These are phyloP conservation scores for Aspergillus ochraceus DNA, from an alignment of 2,329 filamentous ascomycete genomes.

Conservation along the genomic window DNA sequence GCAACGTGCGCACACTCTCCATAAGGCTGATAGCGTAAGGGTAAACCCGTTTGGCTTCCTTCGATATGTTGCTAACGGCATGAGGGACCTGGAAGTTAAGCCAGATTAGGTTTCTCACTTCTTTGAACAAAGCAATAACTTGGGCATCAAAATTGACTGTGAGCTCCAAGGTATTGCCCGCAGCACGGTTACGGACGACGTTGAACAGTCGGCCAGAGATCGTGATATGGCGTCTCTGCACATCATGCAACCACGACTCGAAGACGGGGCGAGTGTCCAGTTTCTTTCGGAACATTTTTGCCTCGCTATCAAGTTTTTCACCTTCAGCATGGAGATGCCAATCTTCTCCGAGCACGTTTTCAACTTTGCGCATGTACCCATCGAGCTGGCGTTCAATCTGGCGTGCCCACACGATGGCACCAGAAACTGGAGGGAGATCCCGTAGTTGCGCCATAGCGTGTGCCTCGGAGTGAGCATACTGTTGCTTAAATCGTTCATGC, in stretches of 20 bases:
- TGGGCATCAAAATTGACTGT: slow-evolving; percentile 96
- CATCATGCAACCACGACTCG: slow-evolving; percentile 91
- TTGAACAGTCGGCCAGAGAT: slow-evolving; percentile 92
- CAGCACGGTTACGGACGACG: slow-evolving; percentile 83
- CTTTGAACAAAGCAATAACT: slow-evolving; percentile 97
- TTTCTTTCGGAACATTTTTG: slow-evolving; percentile 92
- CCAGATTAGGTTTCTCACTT: slow-evolving; percentile 94
- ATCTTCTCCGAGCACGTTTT: slow-evolving; percentile 90
- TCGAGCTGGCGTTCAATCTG: slow-evolving; percentile 96
- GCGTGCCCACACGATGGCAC: slow-evolving; percentile 94
- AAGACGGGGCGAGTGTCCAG: slow-evolving; percentile 92
- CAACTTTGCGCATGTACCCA: slow-evolving; percentile 98
- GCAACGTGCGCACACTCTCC: slow-evolving; percentile 94
- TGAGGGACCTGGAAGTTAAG: slow-evolving; percentile 93
- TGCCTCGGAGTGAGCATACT: slow-evolving; percentile 96
- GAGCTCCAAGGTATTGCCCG: slow-evolving; percentile 83
- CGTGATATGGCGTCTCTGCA: slow-evolving; percentile 81
- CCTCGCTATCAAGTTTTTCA: slow-evolving; percentile 88
- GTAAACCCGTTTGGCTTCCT: slow-evolving; percentile 98
- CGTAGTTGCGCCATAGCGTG: slow-evolving; percentile 97
- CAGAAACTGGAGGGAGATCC: slow-evolving; percentile 91
- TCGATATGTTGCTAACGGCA: slow-evolving; percentile 90
- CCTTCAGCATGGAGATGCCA: slow-evolving; percentile 95
- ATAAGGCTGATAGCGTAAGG: slow-evolving; percentile 97
- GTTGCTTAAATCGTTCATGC: slow-evolving; percentile 97